Conservation (phyloP, 2,329 filamentous ascomycete genomes). For the Metarhizium brunneum region DNA sequence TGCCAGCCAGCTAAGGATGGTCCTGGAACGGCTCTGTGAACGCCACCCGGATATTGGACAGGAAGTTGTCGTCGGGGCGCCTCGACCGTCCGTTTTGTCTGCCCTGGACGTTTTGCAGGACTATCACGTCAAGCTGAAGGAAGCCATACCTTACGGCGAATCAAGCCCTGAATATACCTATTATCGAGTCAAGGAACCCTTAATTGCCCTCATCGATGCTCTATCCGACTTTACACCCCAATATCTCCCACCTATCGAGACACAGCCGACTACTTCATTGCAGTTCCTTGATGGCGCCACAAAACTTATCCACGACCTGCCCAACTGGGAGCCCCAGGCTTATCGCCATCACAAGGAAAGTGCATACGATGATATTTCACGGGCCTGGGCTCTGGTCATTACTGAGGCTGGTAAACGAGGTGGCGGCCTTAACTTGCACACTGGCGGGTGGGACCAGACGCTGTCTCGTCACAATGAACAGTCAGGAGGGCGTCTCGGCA, state of each 20-base stretch:
- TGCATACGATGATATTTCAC: constrained; percentile 91
- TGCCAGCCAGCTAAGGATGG: constrained; percentile 69
- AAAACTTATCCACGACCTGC: constrained; percentile 78
- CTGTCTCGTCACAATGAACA: constrained; percentile 80
- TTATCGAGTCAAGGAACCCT: constrained; percentile 76
- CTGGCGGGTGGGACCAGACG: constrained; percentile 86
- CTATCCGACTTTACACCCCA: constrained; percentile 91
- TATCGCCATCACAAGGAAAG: constrained; percentile 91
- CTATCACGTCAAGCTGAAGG: constrained; percentile 71
- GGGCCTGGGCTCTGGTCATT: constrained; percentile 87
- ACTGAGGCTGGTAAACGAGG: constrained; percentile 85
- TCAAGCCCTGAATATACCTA: constrained; percentile 88
- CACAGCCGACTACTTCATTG: constrained; percentile 72
- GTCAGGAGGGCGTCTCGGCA: constrained; percentile 71
- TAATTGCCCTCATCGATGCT: constrained; percentile 76
- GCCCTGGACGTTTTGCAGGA: constrained; percentile 71
- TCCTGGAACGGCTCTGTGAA: constrained; percentile 87
- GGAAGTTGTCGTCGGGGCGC: constrained; percentile 76
- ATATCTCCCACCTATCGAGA: constrained; percentile 85
- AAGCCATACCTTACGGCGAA: constrained; percentile 78
- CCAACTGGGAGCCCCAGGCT: constrained; percentile 81
- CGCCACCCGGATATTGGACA: constrained; percentile 76
- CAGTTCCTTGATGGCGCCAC: constrained; percentile 86
- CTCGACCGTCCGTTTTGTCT: constrained; percentile 74
- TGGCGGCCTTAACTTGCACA: constrained; percentile 81